Base-by-base conservation (phyloP, 164 flowering plant species). In the Sedum album region DNA sequence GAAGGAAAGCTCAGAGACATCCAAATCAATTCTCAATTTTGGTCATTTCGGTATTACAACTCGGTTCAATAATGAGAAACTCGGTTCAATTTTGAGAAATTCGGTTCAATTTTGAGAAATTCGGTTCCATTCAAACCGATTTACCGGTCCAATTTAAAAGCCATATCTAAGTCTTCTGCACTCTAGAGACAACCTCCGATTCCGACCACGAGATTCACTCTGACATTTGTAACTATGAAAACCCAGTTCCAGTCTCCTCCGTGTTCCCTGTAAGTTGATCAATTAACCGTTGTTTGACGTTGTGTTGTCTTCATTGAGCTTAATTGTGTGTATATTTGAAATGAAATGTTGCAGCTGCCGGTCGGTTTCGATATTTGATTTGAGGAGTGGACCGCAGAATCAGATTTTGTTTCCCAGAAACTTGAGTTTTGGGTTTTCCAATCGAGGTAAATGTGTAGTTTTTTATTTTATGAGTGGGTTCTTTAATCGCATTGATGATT, bases 391-490 rank as follows among this genome's bases (percentile, higher is more conserved):
- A 66, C 18, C 1, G 31, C 68, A 65, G 14, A 67, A 35, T 13
- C 60, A 66, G 71, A 67, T 72, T 42, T 25, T 73, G 17, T 70
- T 51, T 44, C 55, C 72, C 1, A 42, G 36, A 60, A 73, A 62
- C 49, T 25, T 60, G 21, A 75, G 51, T 30, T 28, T 68, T 35
- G 65, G 70, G 18, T 17, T 71, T 21, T 26, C 66, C 6, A 42
- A 14, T 57, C 26, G 57, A 72, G 76, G 80, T 74, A 62, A 31
- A 67, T 26, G 48, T 51, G 13, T 23, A 17, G 53, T n/a, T 48
- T 11, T 48, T 48, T 39, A 10, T 39, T 39, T 5, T 4, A 26
- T n/a, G n/a, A n/a, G n/a, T n/a, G n/a, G n/a, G n/a, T n/a, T n/a
- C n/a, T n/a, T n/a, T n/a, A n/a, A 21, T 31, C 6, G 15, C 33